Evolutionary conservation across 2,329 filamentous ascomycete species (phyloP).

Genomic region (Phoma herbarum): DNA sequence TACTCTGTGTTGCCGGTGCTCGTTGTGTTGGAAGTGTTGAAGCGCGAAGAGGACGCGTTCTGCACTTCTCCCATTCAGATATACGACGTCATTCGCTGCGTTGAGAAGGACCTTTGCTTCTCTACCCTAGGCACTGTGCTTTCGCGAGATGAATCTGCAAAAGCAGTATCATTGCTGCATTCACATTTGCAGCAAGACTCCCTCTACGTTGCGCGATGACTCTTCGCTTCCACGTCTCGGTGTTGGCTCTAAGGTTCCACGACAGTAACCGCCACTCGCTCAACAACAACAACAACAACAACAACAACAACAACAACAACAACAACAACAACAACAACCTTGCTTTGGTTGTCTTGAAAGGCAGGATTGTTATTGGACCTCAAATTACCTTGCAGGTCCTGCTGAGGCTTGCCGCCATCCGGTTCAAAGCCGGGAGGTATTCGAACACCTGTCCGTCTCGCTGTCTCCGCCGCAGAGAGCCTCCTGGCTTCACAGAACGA

Average conservation of each 20-base stretch:
- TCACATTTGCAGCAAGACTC: not conserved
- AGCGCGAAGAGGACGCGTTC: not conserved
- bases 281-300: not conserved
- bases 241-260: not conserved
- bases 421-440: slow-evolving; percentile 1
- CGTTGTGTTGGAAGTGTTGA: not conserved
- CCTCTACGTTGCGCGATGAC: not conserved
- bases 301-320: not conserved
- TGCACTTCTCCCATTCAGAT: too few species aligned
- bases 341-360: not conserved
- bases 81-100: too few species aligned
- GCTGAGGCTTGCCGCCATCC: not conserved
- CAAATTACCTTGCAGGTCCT: not conserved
- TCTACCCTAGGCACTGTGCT: not conserved
- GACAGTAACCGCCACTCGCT: not conserved
- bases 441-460: not conserved
- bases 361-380: not conserved
- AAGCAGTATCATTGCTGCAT: not conserved
- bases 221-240: not conserved
- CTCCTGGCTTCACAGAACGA: not conserved
- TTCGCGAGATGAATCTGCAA: not conserved
- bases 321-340: not conserved
- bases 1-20: not conserved
- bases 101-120: not conserved
- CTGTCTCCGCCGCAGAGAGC: not conserved